Evolutionary conservation across 768 basidiomycete species (phyloP), one percentile per base, ranked within the genome.

Genomic region (Calocybe indica): DNA sequence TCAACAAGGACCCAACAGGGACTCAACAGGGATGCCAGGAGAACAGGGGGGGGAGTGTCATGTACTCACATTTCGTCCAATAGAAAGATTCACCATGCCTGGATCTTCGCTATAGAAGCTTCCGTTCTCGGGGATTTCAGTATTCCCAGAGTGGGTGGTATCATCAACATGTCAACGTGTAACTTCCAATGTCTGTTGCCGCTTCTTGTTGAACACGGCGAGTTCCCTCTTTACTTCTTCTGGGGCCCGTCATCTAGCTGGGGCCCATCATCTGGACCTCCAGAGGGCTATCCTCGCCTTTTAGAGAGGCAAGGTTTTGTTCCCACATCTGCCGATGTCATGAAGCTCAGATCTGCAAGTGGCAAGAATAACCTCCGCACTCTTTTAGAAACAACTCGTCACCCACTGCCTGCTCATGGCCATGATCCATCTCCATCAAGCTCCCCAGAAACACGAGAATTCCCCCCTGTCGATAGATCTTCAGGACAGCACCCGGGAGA

Each of bases 141-240:
- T 1, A 13, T 39, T 1, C 48, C 41, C 1, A 10, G 51, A 15
- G 37, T 54, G 6, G 53, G 55, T 4, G 47, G 50, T 7, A 40
- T 57, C 28, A 30, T 57, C n/a, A 40, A 50, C 29, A 35, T 49
- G 29, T 35, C 8, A 8, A 28, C 28, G 13, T 54, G 50, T 28
- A 8, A 43, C 1, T 48, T 35, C 22, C 1, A 12, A 6, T 5
- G n/a, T 7, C 8, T 46, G 5, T 6, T 51, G 2, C 38, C 37
- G 2, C 3, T 41, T 5, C 13, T 41, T 1, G 7, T n/a, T n/a
- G n/a, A 9, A 1, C n/a, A 28, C 15, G 11, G 9, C 1, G 11
- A 14, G 1, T n/a, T 51, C 28, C 7, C 13, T 5, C 1, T 51
- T 1, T 40, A 9, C 29, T 6, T 46, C 10, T 45, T 9, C 22